These are phyloP conservation scores for Erucastrum elatum DNA, from an alignment of 345 rosid species.

Conservation along the genomic window DNA sequence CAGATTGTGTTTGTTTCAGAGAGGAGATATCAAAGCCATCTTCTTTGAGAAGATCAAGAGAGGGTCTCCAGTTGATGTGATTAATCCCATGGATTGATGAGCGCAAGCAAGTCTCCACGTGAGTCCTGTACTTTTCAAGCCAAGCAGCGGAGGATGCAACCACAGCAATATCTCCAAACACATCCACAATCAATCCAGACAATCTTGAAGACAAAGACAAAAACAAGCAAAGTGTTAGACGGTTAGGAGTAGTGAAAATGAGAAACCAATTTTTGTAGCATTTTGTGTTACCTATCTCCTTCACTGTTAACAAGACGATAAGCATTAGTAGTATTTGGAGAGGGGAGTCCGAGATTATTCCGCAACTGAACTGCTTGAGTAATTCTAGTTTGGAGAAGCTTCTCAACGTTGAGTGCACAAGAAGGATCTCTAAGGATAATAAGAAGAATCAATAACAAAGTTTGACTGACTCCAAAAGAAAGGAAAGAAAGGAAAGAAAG, in stretches of 20 bases:
- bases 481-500: neutral
- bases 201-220: too few relatives aligned
- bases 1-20: constrained; percentile 46
- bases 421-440: constrained; percentile 62
- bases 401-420: constrained; percentile 75
- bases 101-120: constrained; percentile 61
- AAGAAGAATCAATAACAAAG: neutral
- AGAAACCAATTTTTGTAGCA: too few relatives aligned
- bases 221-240: too few relatives aligned
- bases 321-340: constrained; percentile 59
- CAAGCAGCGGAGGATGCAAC: constrained; percentile 96
- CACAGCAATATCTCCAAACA: constrained; percentile 91
- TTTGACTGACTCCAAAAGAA: neutral
- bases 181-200: constrained; percentile 83
- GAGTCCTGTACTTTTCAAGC: constrained; percentile 78
- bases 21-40: constrained; percentile 68
- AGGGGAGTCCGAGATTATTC: constrained; percentile 68
- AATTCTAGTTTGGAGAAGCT: constrained; percentile 67
- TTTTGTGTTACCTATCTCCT: constrained; percentile 85
- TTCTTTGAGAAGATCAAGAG: constrained; percentile 83
- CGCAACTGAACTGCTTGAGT: constrained; percentile 64
- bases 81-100: constrained; percentile 55
- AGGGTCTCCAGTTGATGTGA: constrained; percentile 86
- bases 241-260: too few relatives aligned
- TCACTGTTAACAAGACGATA: constrained; percentile 84